phyloP scores from a whole-genome alignment of 2,329 filamentous ascomycete genomes.

The Lasiodiplodia sp. region DNA sequence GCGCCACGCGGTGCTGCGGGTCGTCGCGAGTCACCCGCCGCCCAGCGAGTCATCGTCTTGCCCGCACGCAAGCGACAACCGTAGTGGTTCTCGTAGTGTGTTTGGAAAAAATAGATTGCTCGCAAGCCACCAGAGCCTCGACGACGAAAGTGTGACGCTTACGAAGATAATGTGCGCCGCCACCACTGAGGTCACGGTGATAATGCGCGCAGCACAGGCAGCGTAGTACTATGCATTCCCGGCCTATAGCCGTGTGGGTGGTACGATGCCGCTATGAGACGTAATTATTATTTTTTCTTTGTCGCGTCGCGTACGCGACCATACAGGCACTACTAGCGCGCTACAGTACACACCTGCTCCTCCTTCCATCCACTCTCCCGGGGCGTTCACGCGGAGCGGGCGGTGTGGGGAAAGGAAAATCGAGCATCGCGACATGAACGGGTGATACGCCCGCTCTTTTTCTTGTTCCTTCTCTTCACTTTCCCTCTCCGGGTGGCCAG shows the following conservation, averaged over 20 bases:
- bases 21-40: conserved; percentile 1
- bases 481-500: not conserved
- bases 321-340: not conserved
- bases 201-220: not conserved
- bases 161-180: not conserved
- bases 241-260: not conserved
- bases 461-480: not conserved
- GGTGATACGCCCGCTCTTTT: not conserved
- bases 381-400: not conserved
- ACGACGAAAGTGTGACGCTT: not conserved
- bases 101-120: not conserved
- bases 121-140: not conserved
- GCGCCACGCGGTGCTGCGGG: not conserved
- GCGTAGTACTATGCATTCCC: not conserved
- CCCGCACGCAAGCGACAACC: not conserved
- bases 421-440: not conserved
- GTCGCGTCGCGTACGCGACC: not conserved
- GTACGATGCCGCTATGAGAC: not conserved
- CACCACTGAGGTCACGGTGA: not conserved
- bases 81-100: not conserved
- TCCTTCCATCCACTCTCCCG: not conserved
- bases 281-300: not conserved
- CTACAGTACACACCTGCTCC: not conserved
- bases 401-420: not conserved
- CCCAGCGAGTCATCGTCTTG: not conserved